phyloP scores from a whole-genome alignment of 345 rosid genomes.

The Cardamine chenopodiifolia region DNA sequence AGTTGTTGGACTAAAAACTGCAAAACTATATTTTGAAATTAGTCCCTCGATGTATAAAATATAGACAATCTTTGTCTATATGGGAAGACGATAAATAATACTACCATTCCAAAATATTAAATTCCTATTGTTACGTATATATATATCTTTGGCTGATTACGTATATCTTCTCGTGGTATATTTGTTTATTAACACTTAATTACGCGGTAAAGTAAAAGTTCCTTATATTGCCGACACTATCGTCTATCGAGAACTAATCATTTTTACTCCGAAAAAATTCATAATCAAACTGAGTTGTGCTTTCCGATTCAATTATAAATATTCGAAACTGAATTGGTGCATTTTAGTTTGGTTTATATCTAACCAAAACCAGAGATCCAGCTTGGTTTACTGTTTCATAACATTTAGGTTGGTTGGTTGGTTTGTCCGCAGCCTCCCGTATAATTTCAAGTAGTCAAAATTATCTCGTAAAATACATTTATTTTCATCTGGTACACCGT shows the following conservation, averaged over 20 bases:
- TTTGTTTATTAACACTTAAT: background rate
- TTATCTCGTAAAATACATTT: too few species aligned
- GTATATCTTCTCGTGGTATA: background rate
- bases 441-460: too few species aligned
- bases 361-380: background rate
- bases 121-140: background rate
- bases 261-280: background rate
- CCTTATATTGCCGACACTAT: constrained; percentile 29
- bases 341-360: background rate
- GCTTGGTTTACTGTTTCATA: background rate
- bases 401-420: too few species aligned
- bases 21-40: background rate
- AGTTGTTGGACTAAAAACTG: background rate
- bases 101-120: constrained; percentile 14
- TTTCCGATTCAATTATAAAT: background rate
- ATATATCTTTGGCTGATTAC: background rate
- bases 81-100: background rate
- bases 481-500: too few species aligned
- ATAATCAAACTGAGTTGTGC: background rate
- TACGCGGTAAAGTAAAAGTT: background rate
- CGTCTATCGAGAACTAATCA: background rate
- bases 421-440: too few species aligned
- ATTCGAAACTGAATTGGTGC: background rate
- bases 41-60: background rate
- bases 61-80: constrained; percentile 27